Conservation (phyloP, 129 eudicot genomes). For the Artemisia annua region DNA sequence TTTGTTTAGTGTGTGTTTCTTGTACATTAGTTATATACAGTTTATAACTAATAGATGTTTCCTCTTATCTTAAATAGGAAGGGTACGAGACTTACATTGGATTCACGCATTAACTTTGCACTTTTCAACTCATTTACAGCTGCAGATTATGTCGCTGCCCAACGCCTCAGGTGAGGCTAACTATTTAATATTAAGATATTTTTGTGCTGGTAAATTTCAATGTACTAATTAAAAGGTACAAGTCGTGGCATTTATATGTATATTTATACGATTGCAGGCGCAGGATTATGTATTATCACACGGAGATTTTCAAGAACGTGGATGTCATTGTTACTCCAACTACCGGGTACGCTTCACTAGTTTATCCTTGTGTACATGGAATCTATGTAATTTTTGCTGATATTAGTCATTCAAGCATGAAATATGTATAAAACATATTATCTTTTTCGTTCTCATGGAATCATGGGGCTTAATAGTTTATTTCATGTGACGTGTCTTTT, state of each 20-base stretch:
- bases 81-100: slow-evolving; percentile 54
- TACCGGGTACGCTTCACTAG: slow-evolving; percentile 57
- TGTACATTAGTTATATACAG: too few relatives aligned
- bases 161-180: slow-evolving; percentile 67
- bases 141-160: slow-evolving; percentile 89
- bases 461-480: slow-evolving; percentile 11
- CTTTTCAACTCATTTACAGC: slow-evolving; percentile 79
- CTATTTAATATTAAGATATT: background rate
- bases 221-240: too few relatives aligned
- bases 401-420: slow-evolving; percentile 17
- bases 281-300: too few relatives aligned
- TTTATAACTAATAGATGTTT: slow-evolving; percentile 16
- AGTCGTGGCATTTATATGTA: too few relatives aligned
- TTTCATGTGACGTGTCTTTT: background rate
- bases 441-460: background rate
- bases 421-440: slow-evolving; percentile 1
- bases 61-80: slow-evolving; percentile 45
- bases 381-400: background rate
- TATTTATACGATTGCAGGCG: too few relatives aligned
- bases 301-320: slow-evolving; percentile 57
- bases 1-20: too few relatives aligned
- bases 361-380: background rate
- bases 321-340: slow-evolving; percentile 94
- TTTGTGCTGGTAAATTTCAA: too few relatives aligned
- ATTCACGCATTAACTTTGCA: slow-evolving; percentile 69